phyloP scores from a whole-genome alignment of 164 flowering plant genomes.

The Santalum album region DNA sequence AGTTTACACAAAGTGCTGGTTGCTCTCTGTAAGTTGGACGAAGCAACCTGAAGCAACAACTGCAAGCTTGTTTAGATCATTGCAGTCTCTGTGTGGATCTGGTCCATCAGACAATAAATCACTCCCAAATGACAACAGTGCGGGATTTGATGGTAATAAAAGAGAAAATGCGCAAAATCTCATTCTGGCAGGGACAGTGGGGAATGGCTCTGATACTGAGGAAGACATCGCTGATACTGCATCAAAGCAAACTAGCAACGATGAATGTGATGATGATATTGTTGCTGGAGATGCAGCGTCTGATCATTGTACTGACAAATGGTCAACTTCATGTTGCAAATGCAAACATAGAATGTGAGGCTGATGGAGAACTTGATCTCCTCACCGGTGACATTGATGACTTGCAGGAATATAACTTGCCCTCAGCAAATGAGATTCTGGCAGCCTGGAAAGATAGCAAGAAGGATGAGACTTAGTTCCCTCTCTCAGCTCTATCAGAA shows the following conservation, averaged over 20 bases:
- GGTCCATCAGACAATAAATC: slow-evolving; percentile 2
- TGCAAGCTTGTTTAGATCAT: slow-evolving; percentile 39
- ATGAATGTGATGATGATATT: slow-evolving; percentile 3
- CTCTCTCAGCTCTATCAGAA: slow-evolving; percentile 13
- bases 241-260: neutral
- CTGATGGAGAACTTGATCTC: slow-evolving; percentile 13
- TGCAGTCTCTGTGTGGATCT: slow-evolving; percentile 36
- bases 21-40: slow-evolving; percentile 19
- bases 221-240: slow-evolving; percentile 1
- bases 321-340: neutral
- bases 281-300: slow-evolving; percentile 5
- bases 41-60: slow-evolving; percentile 39
- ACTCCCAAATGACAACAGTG: slow-evolving; percentile 1
- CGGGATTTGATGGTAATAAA: neutral
- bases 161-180: neutral
- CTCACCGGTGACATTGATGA: slow-evolving; percentile 13
- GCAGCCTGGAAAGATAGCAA: slow-evolving; percentile 55
- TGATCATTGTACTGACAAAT: neutral
- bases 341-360: slow-evolving; percentile 9
- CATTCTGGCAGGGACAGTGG: slow-evolving; percentile 3
- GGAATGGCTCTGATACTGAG: neutral
- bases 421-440: slow-evolving; percentile 59
- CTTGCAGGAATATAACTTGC: slow-evolving; percentile 17
- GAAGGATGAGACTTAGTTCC: slow-evolving; percentile 28
- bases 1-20: slow-evolving; percentile 34